These are phyloP conservation scores for Apiotrichum sp. DNA, from an alignment of 1,284 basidiomycete genomes.

Conservation along the genomic window DNA sequence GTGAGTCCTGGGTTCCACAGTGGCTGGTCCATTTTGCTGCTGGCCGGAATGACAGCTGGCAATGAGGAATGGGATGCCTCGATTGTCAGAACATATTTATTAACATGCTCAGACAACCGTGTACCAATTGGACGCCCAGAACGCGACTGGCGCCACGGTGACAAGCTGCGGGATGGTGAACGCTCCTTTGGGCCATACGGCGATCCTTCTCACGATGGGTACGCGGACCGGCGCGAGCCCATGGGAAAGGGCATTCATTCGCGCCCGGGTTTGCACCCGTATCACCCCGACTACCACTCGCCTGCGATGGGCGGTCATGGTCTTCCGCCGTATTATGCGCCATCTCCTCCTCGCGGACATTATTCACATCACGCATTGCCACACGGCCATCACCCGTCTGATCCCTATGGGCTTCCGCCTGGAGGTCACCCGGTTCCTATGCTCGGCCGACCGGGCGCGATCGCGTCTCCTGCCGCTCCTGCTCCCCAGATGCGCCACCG, in stretches of 20 bases:
- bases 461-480: neutral
- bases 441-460: neutral
- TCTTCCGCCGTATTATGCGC: neutral
- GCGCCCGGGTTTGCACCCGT: neutral
- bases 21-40: too few relatives aligned
- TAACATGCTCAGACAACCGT: neutral
- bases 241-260: neutral
- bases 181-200: neutral
- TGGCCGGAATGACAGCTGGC: too few relatives aligned
- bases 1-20: constrained; percentile 3
- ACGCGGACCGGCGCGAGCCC: neutral
- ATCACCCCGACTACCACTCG: neutral
- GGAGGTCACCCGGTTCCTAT: neutral
- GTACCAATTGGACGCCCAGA: neutral
- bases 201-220: neutral
- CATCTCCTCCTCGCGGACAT: neutral
- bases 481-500: constrained; percentile 16
- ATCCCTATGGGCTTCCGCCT: neutral
- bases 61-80: too few relatives aligned
- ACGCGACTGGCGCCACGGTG: neutral
- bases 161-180: neutral
- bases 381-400: neutral
- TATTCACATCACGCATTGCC: neutral
- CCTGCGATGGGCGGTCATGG: neutral
- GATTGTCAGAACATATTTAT: neutral